These are phyloP conservation scores for Hypoxylon sp. DNA, from an alignment of 2,329 filamentous ascomycete genomes.

Conservation along the genomic window DNA sequence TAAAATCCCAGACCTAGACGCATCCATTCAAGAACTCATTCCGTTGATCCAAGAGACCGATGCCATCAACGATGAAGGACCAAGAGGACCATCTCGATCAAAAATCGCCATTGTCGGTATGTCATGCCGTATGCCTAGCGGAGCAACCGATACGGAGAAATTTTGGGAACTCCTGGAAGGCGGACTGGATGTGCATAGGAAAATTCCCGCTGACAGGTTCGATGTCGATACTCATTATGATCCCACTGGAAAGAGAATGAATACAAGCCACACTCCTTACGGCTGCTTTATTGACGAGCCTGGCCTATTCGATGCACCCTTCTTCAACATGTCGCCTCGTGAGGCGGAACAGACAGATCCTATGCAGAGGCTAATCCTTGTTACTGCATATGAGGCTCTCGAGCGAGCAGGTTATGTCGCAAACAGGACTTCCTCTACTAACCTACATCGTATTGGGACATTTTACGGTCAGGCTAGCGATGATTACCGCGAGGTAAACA, in stretches of 20 bases:
- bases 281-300: constrained; percentile 41
- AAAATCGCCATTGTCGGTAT: constrained; percentile 77
- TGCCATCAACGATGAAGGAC: background rate
- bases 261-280: constrained; percentile 59
- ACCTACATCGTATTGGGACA: constrained; percentile 39
- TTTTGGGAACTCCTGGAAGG: constrained; percentile 74
- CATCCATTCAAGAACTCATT: constrained; percentile 3
- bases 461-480: constrained; percentile 44
- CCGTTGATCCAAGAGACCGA: background rate
- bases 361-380: constrained; percentile 72
- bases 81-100: constrained; percentile 54
- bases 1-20: background rate
- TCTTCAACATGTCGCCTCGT: constrained; percentile 48
- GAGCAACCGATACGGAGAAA: constrained; percentile 68
- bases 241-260: constrained; percentile 71
- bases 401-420: constrained; percentile 66
- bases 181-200: constrained; percentile 71
- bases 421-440: constrained; percentile 40
- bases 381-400: constrained; percentile 76
- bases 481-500: constrained; percentile 72
- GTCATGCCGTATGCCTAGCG: constrained; percentile 73
- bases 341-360: constrained; percentile 66
- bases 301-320: constrained; percentile 42
- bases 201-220: constrained; percentile 65
- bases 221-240: constrained; percentile 60